Base-by-base conservation (phyloP, 306 rosid species). In the Citrullus mucosospermus region DNA sequence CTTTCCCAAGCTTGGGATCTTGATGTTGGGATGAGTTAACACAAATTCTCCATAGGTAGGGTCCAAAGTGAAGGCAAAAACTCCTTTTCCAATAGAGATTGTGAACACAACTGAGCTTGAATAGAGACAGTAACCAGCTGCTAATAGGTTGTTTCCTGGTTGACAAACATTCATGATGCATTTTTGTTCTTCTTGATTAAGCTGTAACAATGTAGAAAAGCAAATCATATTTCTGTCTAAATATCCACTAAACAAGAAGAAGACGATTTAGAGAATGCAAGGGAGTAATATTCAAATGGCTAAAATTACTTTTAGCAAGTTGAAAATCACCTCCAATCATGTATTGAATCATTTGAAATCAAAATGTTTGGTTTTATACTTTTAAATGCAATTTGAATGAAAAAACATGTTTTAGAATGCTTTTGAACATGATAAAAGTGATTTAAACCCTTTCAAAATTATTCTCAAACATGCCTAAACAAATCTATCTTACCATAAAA, bases 91-190 rank as follows among this genome's bases (percentile, higher is more conserved):
- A 25, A 85, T 65, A 43, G 88, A 80, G 55, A 85, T 59, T 38
- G 86, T 80, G 78, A 85, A 80, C n/a, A 85, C 84, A 14, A 82
- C 80, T 22, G 88, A 82, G 80, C 88, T 85, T 78, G 88, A 82
- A 75, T 85, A 85, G 41, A 85, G 80, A 63, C 88, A 85, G 71
- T 80, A 85, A n/a, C 88, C 88, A 30, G 88, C 84, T 8, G 84
- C 86, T 70, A 85, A 62, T 32, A 82, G 78, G 84, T 85, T 85
- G 82, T 79, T 80, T 4, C 88, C 88, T 20, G 86, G 84, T 78
- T 85, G 88, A 56, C 88, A 85, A 22, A 82, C 86, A 41, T 77
- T 78, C 70, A 78, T 51, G 48, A 85, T n/a, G 67, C 88, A 85
- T 38, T 34, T 80, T 75, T 85, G 80, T 59, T 79, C 67, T 53